These are phyloP conservation scores for Mariannaea sp. DNA, from an alignment of 2,329 filamentous ascomycete species.

Conservation along the genomic window DNA sequence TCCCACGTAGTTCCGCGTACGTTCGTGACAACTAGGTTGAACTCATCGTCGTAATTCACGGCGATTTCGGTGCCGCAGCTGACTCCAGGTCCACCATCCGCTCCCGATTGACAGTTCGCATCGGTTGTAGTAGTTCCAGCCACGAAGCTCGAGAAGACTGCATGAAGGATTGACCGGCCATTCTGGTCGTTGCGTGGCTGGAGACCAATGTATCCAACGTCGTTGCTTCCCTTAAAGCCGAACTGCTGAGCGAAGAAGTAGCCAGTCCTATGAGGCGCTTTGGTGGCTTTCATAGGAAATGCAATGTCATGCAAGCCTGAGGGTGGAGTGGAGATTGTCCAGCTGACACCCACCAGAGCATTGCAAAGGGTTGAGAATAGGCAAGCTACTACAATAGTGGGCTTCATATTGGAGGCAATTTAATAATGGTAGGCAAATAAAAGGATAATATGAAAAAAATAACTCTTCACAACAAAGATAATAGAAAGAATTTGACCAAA, in stretches of 20 bases:
- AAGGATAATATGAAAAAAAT: too few species aligned
- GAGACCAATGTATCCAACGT: conserved; percentile 28
- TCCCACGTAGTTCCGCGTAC: conserved; percentile 27
- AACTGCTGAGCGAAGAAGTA: conserved; percentile 36
- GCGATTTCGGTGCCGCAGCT: conserved; percentile 28
- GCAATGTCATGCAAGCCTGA: conserved; percentile 27
- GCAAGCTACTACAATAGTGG: too few species aligned
- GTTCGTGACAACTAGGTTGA: conserved; percentile 27
- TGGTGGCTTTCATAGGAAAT: conserved; percentile 30
- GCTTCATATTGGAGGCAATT: too few species aligned
- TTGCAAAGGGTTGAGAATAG: too few species aligned
- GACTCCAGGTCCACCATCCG: conserved; percentile 35
- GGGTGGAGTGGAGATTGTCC: not conserved
- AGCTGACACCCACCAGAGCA: conserved; percentile 11
- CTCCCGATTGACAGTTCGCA: conserved; percentile 30
- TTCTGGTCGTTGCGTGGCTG: conserved; percentile 25
- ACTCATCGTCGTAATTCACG: conserved; percentile 26
- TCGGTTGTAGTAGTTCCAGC: conserved; percentile 21
- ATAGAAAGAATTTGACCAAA: too few species aligned
- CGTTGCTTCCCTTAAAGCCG: conserved; percentile 14
- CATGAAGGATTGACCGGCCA: conserved; percentile 23
- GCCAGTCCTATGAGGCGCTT: conserved; percentile 21
- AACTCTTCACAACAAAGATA: too few species aligned
- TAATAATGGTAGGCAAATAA: too few species aligned
- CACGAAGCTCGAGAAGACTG: conserved; percentile 31